Evolutionary conservation across 306 rosid species (phyloP), one percentile per base, ranked within the genome.

Genomic region (Castanea sativa): DNA sequence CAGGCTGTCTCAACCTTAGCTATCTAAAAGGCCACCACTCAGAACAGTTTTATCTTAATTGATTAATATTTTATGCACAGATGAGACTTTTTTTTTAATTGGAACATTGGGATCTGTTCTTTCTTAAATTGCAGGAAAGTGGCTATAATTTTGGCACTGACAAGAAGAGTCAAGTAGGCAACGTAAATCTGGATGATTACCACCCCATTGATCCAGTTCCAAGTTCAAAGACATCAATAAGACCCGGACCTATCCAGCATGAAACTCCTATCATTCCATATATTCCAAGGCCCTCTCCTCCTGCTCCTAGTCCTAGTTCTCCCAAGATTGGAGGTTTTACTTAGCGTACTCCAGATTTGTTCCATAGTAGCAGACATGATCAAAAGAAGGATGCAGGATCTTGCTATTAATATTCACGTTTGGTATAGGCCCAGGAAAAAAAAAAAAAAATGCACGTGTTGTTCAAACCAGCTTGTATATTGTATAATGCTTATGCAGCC

Each of bases 201-300:
- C 67, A n/a, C 35, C 86, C 91, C 13, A 55, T 78, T 32, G 91
- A 91, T 85, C 97, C 97, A 67, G 73, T 59, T 49, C 98, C 97
- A 57, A 80, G 79, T 81, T 80, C 88, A 55, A 82, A 83, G 81
- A 78, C 87, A 16, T 73, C 87, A 16, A 1, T 87, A 13, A 80
- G 80, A 61, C 85, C 91, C 1, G 93, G 86, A 74, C 97, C 97
- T 14, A 91, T 91, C 38, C 88, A 94, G 83, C 97, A 94, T 55
- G 90, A 92, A 29, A n/a, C 90, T 41, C 97, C 97, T 63, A 35
- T 88, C 33, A 87, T 33, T 33, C 97, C 97, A 20, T 87, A 55
- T 79, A 85, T 94, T 53, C 99, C 99, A 43, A 88, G 78, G 77
- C 90, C 95, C 59, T 64, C 93, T 0, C 91, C 92, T 76, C 91